phyloP scores from a whole-genome alignment of 164 flowering plant genomes.

The Kalanchoe fedtschenkoi region DNA sequence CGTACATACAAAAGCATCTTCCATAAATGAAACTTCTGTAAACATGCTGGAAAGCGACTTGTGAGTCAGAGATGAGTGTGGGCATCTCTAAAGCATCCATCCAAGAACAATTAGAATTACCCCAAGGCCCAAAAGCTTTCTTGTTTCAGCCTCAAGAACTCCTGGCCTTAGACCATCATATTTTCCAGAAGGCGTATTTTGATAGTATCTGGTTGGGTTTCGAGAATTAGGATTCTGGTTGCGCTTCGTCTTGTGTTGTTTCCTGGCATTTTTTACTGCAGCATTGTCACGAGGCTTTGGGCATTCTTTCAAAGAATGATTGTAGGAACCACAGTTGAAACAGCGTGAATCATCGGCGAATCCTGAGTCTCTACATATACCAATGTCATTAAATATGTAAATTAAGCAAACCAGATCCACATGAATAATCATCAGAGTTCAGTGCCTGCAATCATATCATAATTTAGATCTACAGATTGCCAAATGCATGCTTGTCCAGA shows the following conservation, averaged over 20 bases:
- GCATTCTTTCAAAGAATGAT: slow-evolving; percentile 86
- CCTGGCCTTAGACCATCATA: slow-evolving; percentile 88
- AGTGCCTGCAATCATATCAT: background rate
- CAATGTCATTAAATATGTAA: background rate
- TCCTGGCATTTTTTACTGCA: slow-evolving; percentile 83
- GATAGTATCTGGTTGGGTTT: slow-evolving; percentile 64
- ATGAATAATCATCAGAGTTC: background rate
- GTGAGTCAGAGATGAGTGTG: background rate
- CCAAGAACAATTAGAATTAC: slow-evolving; percentile 23
- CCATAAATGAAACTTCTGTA: background rate
- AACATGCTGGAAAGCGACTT: background rate
- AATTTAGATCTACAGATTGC: background rate
- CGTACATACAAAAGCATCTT: background rate
- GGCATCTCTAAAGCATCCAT: background rate
- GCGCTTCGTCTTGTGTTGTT: slow-evolving; percentile 47
- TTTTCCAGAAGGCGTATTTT: slow-evolving; percentile 72
- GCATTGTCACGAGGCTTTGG: slow-evolving; percentile 78
- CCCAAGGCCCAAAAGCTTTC: slow-evolving; percentile 70
- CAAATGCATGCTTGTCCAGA: background rate
- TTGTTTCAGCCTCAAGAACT: slow-evolving; percentile 61
- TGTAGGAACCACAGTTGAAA: slow-evolving; percentile 90
- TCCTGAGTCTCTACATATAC: slow-evolving; percentile 37
- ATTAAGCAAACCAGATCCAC: background rate
- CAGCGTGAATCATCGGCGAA: slow-evolving; percentile 61
- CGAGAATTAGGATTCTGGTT: slow-evolving; percentile 42